phyloP scores from a whole-genome alignment of 1,284 basidiomycete genomes.

The Athelia psychrophila region DNA sequence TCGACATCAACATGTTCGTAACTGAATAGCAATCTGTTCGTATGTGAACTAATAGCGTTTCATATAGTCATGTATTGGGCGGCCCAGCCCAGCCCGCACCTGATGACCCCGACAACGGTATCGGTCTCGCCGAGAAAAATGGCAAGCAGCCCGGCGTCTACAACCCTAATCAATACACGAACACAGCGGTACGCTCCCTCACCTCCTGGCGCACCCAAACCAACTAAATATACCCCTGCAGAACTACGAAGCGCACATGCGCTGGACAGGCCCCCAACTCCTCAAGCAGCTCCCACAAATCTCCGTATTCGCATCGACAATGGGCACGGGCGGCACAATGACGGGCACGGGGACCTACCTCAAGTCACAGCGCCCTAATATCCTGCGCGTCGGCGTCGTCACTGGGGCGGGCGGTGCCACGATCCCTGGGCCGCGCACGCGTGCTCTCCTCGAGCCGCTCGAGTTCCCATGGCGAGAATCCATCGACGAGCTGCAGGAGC shows the following conservation, averaged over 20 bases:
- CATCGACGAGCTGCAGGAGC: background rate
- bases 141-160: background rate
- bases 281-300: background rate
- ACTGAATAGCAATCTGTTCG: background rate
- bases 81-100: constrained; percentile 1
- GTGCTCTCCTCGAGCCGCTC: background rate
- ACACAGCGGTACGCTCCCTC: background rate
- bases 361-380: background rate
- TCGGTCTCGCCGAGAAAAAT: background rate
- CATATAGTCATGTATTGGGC: constrained; percentile 1
- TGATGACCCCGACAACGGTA: background rate
- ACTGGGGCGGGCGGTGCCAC: background rate
- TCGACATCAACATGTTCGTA: background rate
- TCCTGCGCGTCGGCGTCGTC: background rate
- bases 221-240: background rate
- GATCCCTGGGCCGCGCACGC: constrained; percentile 1
- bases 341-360: constrained; percentile 1
- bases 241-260: constrained; percentile 3
- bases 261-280: constrained; percentile 4
- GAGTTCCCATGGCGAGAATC: constrained; percentile 2
- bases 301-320: background rate
- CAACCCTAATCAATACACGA: constrained; percentile 1
- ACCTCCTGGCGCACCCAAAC: background rate
- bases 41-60: background rate
- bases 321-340: constrained; percentile 4